These are phyloP conservation scores for Exutisphaerella laricina DNA, from an alignment of 2,329 filamentous ascomycete species.

Conservation along the genomic window DNA sequence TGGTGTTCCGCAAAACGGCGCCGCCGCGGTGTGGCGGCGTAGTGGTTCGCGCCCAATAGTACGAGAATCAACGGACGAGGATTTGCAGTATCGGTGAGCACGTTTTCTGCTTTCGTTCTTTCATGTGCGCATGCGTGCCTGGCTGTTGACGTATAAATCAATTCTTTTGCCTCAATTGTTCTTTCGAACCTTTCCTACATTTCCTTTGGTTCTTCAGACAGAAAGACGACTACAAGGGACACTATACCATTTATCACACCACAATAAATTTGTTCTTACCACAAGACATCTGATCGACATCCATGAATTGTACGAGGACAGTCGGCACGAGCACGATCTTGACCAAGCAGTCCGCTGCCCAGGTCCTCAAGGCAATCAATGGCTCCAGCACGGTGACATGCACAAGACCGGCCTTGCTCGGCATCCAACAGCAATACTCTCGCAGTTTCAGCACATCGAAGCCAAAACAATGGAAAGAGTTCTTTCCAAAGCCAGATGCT, in stretches of 20 bases:
- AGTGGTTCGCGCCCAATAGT: neutral
- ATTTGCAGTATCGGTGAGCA: neutral
- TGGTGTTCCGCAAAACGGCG: neutral
- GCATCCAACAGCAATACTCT: slow-evolving; percentile 26
- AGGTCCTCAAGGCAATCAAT: slow-evolving; percentile 36
- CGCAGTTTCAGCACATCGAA: slow-evolving; percentile 41
- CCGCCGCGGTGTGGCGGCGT: neutral
- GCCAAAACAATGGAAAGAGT: slow-evolving; percentile 37
- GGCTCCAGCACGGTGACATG: slow-evolving; percentile 25
- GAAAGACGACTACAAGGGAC: neutral
- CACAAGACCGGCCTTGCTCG: slow-evolving; percentile 32
- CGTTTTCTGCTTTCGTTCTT: neutral
- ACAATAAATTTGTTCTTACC: neutral
- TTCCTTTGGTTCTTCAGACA: neutral
- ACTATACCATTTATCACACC: neutral
- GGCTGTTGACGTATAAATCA: slow-evolving; percentile 4
- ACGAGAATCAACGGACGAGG: neutral
- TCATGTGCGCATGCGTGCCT: neutral
- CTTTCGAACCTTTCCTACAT: neutral
- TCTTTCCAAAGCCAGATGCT: slow-evolving; percentile 43
- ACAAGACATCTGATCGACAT: slow-evolving; percentile 3
- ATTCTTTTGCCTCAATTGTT: slow-evolving; percentile 6
- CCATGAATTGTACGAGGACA: slow-evolving; percentile 27
- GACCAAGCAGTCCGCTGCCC: slow-evolving; percentile 35
- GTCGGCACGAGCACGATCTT: slow-evolving; percentile 26